Percentiles rank a stretch among this genome's conserved stretches.
Conservation (phyloP, 306 rosid species). For the Gynostemma pentaphyllum region DNA sequence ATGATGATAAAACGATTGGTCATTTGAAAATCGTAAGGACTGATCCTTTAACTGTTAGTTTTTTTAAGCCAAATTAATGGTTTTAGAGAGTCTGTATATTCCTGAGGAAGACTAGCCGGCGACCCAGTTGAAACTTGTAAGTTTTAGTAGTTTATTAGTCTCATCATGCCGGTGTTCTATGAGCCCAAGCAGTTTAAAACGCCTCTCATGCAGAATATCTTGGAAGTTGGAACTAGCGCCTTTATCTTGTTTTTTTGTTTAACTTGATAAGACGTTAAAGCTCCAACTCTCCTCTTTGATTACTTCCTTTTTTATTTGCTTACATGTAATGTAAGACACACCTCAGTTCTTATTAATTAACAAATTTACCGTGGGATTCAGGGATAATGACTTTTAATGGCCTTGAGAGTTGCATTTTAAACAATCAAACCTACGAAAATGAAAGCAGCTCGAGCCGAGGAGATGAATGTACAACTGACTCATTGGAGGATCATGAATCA, state of each 20-base stretch:
- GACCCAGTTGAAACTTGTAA: background rate
- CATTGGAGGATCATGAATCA: slow-evolving; percentile 58
- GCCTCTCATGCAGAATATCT: background rate
- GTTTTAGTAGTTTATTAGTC: background rate
- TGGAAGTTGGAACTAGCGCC: background rate
- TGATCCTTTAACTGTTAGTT: background rate
- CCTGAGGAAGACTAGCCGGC: background rate
- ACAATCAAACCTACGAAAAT: slow-evolving; percentile 48
- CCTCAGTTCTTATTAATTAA: slow-evolving; percentile 2
- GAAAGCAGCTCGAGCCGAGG: slow-evolving; percentile 75
- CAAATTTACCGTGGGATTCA: slow-evolving; percentile 26
- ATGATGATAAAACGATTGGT: background rate
- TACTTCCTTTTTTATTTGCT: background rate
- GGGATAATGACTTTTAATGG: slow-evolving; percentile 84
- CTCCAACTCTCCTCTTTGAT: slow-evolving; percentile 1
- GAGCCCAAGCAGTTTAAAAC: background rate
- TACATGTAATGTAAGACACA: background rate
- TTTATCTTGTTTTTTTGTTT: background rate
- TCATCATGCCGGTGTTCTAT: background rate
- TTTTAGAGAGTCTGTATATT: background rate
- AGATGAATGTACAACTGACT: slow-evolving; percentile 73
- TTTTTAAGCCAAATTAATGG: background rate
- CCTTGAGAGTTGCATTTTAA: slow-evolving; percentile 75
- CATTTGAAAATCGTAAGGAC: background rate
- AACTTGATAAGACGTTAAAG: background rate